Percentiles rank a stretch among this genome's conserved stretches.
Conservation (phyloP, 345 rosid genomes). For the Sisymbrium altissimum region DNA sequence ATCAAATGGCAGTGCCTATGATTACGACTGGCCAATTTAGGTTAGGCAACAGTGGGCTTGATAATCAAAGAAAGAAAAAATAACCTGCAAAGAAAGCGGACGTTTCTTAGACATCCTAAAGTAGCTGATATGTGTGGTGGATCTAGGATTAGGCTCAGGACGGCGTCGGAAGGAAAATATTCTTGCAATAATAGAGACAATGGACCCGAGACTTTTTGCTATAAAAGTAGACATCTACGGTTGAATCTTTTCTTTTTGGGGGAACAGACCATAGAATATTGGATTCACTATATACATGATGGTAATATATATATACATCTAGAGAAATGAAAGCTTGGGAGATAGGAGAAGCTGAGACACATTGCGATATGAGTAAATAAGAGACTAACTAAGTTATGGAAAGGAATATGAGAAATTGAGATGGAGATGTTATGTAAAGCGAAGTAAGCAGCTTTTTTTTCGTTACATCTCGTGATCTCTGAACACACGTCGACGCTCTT, state of each 20-base stretch:
- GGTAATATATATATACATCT: not conserved
- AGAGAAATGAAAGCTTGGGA: slow-evolving; percentile 18
- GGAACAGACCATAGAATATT: not conserved
- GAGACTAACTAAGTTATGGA: slow-evolving; percentile 6
- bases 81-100: slow-evolving; percentile 91
- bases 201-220: slow-evolving; percentile 21
- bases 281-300: not conserved
- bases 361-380: slow-evolving; percentile 16
- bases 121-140: slow-evolving; percentile 33
- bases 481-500: slow-evolving; percentile 15
- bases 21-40: too few species aligned
- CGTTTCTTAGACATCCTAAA: slow-evolving; percentile 64
- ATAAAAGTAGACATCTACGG: slow-evolving; percentile 24
- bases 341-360: slow-evolving; percentile 29
- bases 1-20: too few species aligned
- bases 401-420: slow-evolving; percentile 28
- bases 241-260: not conserved
- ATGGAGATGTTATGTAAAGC: slow-evolving; percentile 26
- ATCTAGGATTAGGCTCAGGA: not conserved
- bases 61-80: not conserved
- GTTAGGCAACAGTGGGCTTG: not conserved
- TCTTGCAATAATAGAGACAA: slow-evolving; percentile 24
- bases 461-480: slow-evolving; percentile 20
- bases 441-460: slow-evolving; percentile 22
- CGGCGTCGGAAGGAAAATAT: slow-evolving; percentile 16